Percentiles rank a stretch among this genome's conserved stretches.
Conservation (phyloP, 1,139 yeast species). For the Nematodospora anomalae region DNA sequence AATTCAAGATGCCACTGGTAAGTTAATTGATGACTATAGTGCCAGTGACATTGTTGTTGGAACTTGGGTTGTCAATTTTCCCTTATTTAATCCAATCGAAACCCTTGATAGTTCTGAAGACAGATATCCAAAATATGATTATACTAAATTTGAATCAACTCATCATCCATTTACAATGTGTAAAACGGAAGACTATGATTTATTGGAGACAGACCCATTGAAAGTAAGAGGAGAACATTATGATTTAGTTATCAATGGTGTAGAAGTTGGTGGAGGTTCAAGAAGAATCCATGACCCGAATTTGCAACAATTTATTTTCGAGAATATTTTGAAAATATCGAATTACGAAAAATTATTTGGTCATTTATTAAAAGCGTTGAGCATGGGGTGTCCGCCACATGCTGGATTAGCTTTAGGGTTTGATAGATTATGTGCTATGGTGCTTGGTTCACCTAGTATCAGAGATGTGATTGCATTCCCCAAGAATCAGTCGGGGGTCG, state of each 20-base stretch:
- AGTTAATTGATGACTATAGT: constrained; percentile 19
- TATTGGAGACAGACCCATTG: constrained; percentile 56
- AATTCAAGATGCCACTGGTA: constrained; percentile 22
- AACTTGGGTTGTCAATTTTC: constrained; percentile 87
- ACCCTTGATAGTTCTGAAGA: constrained; percentile 27
- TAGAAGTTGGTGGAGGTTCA: constrained; percentile 96
- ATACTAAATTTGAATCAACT: constrained; percentile 57
- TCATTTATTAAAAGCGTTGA: constrained; percentile 77
- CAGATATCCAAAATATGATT: constrained; percentile 63
- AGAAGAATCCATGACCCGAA: constrained; percentile 87
- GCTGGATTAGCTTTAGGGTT: constrained; percentile 96
- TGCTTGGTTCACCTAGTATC: constrained; percentile 70
- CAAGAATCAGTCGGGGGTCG: constrained; percentile 84
- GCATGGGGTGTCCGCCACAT: constrained; percentile 97
- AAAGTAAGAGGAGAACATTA: constrained; percentile 88
- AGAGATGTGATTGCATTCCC: constrained; percentile 97
- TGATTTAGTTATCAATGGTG: constrained; percentile 91
- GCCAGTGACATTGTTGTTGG: constrained; percentile 53
- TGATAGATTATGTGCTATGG: constrained; percentile 90
- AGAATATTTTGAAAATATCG: constrained; percentile 52
- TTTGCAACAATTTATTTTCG: constrained; percentile 70
- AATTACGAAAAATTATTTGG: constrained; percentile 74
- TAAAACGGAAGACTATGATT: constrained; percentile 62
- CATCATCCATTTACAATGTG: constrained; percentile 99
- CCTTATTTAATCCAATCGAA: constrained; percentile 79